phyloP scores from a whole-genome alignment of 495 filamentous ascomycete species.

The Pseudoneurospora amorphoporcata region DNA sequence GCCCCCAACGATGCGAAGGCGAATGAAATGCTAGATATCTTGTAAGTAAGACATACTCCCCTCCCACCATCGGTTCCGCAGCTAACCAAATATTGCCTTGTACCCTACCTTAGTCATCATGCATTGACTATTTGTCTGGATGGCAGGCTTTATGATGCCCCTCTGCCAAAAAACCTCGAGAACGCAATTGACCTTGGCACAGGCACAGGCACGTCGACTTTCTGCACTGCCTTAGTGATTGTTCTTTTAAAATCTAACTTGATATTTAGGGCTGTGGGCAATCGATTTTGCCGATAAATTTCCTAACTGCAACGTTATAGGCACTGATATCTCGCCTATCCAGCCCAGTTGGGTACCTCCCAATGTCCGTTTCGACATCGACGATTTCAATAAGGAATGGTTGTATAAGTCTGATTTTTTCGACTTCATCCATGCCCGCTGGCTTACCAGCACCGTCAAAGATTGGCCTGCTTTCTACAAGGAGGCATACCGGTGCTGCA shows the following conservation, averaged over 20 bases:
- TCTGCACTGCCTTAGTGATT: background rate
- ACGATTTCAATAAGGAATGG: no score
- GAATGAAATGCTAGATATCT: no score
- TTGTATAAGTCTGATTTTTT: slow-evolving; percentile 22
- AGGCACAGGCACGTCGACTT: background rate
- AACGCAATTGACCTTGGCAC: slow-evolving; percentile 48
- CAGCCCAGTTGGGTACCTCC: no score
- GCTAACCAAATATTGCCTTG: background rate
- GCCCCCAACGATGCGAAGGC: no score
- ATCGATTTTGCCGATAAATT: no score
- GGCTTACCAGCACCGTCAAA: slow-evolving; percentile 36
- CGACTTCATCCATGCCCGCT: slow-evolving; percentile 48
- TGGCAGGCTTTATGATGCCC: slow-evolving; percentile 46
- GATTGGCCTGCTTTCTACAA: slow-evolving; percentile 37
- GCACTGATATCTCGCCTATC: no score
- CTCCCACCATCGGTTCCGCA: background rate
- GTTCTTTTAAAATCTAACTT: no score
- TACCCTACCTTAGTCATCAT: background rate
- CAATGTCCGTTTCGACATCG: no score
- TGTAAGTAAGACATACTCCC: background rate
- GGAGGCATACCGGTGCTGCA: slow-evolving; percentile 22
- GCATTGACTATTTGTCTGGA: slow-evolving; percentile 30
- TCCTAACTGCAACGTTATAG: no score
- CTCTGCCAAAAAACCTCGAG: slow-evolving; percentile 33
- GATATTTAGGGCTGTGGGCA: no score